Conservation (phyloP, 192 early-diverging fungal species). For the Chytriomyces hyalinus region DNA sequence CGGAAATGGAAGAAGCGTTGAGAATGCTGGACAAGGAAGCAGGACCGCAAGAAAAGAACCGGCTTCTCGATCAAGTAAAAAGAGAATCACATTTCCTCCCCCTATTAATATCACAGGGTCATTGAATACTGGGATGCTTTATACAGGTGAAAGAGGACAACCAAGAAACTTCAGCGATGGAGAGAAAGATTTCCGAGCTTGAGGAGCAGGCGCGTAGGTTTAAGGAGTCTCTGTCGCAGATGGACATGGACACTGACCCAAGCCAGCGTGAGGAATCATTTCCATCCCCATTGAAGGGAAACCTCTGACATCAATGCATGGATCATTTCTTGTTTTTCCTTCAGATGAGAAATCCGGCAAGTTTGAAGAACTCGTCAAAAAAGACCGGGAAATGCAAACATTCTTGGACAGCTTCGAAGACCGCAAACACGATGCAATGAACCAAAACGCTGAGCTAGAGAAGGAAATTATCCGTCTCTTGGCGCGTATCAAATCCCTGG, state of each 20-base stretch:
- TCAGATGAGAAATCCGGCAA: constrained; percentile 57
- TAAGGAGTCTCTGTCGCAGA: constrained; percentile 53
- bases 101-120: no score
- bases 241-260: constrained; percentile 56
- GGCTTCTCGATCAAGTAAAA: constrained; percentile 54
- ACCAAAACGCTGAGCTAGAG: constrained; percentile 43
- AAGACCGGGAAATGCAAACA: constrained; percentile 62
- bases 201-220: constrained; percentile 50
- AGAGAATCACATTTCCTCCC: neutral
- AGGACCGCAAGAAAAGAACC: constrained; percentile 53
- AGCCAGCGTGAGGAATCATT: constrained; percentile 32
- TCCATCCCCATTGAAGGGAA: no score
- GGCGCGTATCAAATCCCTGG: constrained; percentile 46
- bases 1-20: constrained; percentile 54
- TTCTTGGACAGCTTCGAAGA: constrained; percentile 60
- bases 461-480: constrained; percentile 49
- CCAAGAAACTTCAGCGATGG: constrained; percentile 67
- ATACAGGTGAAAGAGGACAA: constrained; percentile 63
- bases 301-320: neutral
- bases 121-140: neutral
- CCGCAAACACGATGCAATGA: constrained; percentile 40
- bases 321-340: neutral
- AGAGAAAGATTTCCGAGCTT: constrained; percentile 56
- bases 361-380: constrained; percentile 65
- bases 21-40: constrained; percentile 47